These are phyloP conservation scores for Sarocladiaceae sp. DNA, from an alignment of 2,329 filamentous ascomycete species.

Conservation along the genomic window DNA sequence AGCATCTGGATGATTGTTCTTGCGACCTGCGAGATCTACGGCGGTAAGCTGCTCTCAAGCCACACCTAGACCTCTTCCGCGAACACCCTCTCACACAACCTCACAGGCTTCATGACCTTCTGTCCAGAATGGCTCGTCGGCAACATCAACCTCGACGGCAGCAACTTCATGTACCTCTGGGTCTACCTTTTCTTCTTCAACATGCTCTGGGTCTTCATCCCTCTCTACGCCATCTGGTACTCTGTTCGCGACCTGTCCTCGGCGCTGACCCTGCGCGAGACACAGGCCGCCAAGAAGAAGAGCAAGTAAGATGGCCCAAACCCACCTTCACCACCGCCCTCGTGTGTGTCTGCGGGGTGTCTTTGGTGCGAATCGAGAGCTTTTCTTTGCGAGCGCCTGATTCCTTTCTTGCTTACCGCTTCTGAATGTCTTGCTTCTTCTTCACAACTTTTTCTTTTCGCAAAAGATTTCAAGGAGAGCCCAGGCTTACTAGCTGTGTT, in stretches of 20 bases:
- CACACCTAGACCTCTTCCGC: background rate
- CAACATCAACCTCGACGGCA: conserved; percentile 55
- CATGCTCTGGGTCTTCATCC: conserved; percentile 59
- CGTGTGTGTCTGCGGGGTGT: no score
- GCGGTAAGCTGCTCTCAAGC: conserved; percentile 34
- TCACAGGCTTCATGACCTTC: conserved; percentile 61
- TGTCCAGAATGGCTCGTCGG: conserved; percentile 62
- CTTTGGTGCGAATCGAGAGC: no score
- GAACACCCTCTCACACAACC: background rate
- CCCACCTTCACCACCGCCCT: background rate
- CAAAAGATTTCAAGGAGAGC: background rate
- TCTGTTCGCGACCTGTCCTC: conserved; percentile 47
- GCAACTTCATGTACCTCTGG: conserved; percentile 64
- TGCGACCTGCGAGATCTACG: conserved; percentile 61
- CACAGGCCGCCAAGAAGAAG: conserved; percentile 21
- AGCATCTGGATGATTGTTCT: conserved; percentile 59
- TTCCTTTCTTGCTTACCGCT: no score
- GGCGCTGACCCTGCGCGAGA: conserved; percentile 35
- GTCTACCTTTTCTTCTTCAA: conserved; percentile 65
- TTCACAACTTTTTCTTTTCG: no score
- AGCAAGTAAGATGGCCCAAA: conserved; percentile 8
- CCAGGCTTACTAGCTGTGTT: conserved; percentile 3
- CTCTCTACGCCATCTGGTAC: conserved; percentile 52
- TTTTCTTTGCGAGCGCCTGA: no score
- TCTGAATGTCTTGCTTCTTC: no score